Evolutionary conservation across 768 basidiomycete genomes (phyloP), one percentile per base, ranked within the genome.

Genomic region (Sporobolomyces roseus): DNA sequence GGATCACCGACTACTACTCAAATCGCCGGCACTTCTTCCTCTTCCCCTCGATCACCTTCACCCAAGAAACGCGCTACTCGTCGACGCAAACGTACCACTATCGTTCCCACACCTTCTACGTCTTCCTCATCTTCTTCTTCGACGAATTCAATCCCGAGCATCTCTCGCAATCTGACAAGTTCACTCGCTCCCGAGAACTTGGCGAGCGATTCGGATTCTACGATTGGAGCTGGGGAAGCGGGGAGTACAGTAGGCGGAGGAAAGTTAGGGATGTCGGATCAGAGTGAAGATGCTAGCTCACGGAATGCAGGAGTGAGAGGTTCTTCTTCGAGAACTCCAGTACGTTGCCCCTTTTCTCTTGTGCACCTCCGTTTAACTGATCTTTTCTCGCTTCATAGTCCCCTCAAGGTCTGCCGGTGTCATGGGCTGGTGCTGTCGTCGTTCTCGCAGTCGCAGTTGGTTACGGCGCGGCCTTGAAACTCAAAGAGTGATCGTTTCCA

Each of bases 401-500:
- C 29, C 55, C 27, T 30, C 66, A 62, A 25, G 67, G 70, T 19
- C 32, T 74, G 25, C 72, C 72, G 2, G 63, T 65, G 32, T 64
- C 66, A 1, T 67, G 71, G 48, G 74, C 73, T 12, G 74, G 70
- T 21, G 74, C 71, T 3, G 71, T 74, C 46, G 74, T 76, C 36
- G 53, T 75, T 12, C 45, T 76, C 51, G 74, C 67, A 10, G 68
- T 72, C 17, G 74, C 68, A 12, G 74, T 65, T 43, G 71, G 61
- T 6, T 68, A 64, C 49, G 71, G 66, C 5, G 61, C 67, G 1
- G 64, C 66, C 1, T 43, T 68, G 61, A 72, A 68, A 56, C 60
- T 72, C 49, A 72, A 69, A 43, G 71, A 72, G 58, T 72, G 38
- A n/a, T 29, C 12, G 16, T 4, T 50, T 21, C 23, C 27, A 13